A percentile compares a stretch with the other conserved stretches of the same genome.
phyloP scores from a whole-genome alignment of 768 basidiomycete species.

The Lactarius sanguifluus region DNA sequence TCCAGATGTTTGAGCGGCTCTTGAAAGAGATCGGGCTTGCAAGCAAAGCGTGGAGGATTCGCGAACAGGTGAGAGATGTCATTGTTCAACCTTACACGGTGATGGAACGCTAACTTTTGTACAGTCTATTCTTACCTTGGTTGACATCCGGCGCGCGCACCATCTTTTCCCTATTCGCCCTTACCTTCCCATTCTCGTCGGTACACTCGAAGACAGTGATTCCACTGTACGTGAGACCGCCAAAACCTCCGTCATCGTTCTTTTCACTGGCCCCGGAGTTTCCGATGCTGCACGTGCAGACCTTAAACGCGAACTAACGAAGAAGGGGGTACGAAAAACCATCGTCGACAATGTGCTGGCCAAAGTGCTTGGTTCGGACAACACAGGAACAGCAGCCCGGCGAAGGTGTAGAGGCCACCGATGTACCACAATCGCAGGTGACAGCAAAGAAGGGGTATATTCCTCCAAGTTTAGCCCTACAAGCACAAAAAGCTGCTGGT shows the following conservation, averaged over 20 bases:
- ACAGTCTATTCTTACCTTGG: conserved; percentile 60
- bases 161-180: conserved; percentile 77
- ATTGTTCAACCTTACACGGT: conserved; percentile 31
- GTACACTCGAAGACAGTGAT: conserved; percentile 87
- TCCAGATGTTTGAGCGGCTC: conserved; percentile 67
- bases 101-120: conserved; percentile 3
- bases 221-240: conserved; percentile 86
- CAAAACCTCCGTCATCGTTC: conserved; percentile 71
- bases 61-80: conserved; percentile 72
- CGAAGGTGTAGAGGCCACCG: conserved; percentile 65
- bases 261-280: conserved; percentile 83
- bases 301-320: conserved; percentile 87
- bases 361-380: conserved; percentile 54
- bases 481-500: conserved; percentile 47
- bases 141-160: conserved; percentile 68
- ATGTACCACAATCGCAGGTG: conserved; percentile 37
- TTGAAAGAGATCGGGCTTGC: conserved; percentile 69
- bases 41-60: conserved; percentile 83
- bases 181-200: conserved; percentile 78
- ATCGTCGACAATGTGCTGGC: conserved; percentile 79
- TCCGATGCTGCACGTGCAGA: conserved; percentile 88
- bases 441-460: conserved; percentile 55
- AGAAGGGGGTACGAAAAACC: conserved; percentile 82
- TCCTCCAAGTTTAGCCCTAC: conserved; percentile 71
- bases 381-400: conserved; percentile 42